A percentile compares a stretch with the other conserved stretches of the same genome.
These are phyloP conservation scores for Tuber calosporum DNA, from an alignment of 495 filamentous ascomycete species.

Conservation along the genomic window DNA sequence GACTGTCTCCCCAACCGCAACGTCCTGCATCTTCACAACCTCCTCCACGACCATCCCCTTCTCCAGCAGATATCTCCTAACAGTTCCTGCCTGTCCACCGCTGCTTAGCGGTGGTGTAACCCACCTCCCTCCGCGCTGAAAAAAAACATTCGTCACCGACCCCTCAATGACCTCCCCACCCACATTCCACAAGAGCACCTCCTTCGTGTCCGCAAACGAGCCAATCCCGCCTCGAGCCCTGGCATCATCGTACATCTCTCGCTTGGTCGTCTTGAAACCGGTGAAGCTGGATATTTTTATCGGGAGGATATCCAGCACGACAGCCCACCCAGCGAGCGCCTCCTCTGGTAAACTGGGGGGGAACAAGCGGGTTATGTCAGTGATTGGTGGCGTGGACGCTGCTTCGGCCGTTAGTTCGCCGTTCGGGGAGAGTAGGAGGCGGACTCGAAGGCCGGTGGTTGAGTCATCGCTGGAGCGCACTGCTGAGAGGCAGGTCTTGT, in stretches of 20 bases:
- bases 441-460: conserved; percentile 46
- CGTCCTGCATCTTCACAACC: conserved; percentile 10
- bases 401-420: conserved; percentile 51
- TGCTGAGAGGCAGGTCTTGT: conserved; percentile 10
- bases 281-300: conserved; percentile 59
- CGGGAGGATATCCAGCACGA: conserved; percentile 53
- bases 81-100: conserved; percentile 77
- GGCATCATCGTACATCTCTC: conserved; percentile 60
- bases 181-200: conserved; percentile 67
- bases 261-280: conserved; percentile 65
- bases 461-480: conserved; percentile 7
- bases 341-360: conserved; percentile 46
- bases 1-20: conserved; percentile 27
- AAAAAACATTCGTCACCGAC: conserved; percentile 64
- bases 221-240: conserved; percentile 53
- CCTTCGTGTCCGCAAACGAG: conserved; percentile 50
- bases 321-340: conserved; percentile 41
- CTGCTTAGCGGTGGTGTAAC: conserved; percentile 56
- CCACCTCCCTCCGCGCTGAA: conserved; percentile 62
- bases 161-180: conserved; percentile 75
- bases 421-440: conserved; percentile 49
- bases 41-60: conserved; percentile 44
- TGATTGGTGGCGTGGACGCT: conserved; percentile 47
- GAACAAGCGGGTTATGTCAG: conserved; percentile 50
- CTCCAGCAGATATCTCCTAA: conserved; percentile 69